Conservation (phyloP, 306 rosid species). For the Rosa chinensis region DNA sequence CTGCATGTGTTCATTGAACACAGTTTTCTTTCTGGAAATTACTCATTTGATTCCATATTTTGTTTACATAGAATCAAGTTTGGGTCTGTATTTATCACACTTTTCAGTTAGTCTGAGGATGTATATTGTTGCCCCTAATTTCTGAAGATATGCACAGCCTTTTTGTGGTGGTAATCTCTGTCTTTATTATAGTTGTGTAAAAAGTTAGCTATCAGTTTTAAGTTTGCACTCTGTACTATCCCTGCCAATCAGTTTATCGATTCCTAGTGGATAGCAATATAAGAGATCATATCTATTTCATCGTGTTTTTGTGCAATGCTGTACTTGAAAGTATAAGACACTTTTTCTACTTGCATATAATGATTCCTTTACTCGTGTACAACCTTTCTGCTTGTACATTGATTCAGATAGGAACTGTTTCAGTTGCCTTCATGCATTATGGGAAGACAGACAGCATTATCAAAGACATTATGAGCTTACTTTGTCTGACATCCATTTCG, state of each 20-base stretch:
- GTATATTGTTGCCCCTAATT: slow-evolving; percentile 23
- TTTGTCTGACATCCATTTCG: not conserved
- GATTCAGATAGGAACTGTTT: not conserved
- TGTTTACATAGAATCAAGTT: slow-evolving; percentile 28
- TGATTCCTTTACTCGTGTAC: not conserved
- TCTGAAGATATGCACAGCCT: slow-evolving; percentile 15
- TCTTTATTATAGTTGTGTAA: slow-evolving; percentile 19
- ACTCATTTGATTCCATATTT: slow-evolving; percentile 23
- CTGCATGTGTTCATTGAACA: slow-evolving; percentile 39
- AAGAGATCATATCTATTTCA: not conserved
- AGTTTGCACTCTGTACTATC: not conserved
- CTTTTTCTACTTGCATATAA: not conserved
- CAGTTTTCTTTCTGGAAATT: slow-evolving; percentile 32
- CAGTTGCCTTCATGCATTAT: not conserved
- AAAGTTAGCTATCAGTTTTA: slow-evolving; percentile 7
- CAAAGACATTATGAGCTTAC: not conserved
- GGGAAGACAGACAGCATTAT: not conserved
- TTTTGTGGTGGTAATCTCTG: slow-evolving; percentile 6
- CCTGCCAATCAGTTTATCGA: not conserved
- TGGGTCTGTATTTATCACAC: slow-evolving; percentile 34
- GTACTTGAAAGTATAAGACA: not conserved
- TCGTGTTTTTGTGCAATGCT: not conserved
- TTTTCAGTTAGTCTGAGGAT: slow-evolving; percentile 30
- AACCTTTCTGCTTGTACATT: not conserved
- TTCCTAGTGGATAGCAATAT: not conserved